Base-by-base conservation (phyloP, 2,329 filamentous ascomycete species). In the Colletotrichum viniferum region DNA sequence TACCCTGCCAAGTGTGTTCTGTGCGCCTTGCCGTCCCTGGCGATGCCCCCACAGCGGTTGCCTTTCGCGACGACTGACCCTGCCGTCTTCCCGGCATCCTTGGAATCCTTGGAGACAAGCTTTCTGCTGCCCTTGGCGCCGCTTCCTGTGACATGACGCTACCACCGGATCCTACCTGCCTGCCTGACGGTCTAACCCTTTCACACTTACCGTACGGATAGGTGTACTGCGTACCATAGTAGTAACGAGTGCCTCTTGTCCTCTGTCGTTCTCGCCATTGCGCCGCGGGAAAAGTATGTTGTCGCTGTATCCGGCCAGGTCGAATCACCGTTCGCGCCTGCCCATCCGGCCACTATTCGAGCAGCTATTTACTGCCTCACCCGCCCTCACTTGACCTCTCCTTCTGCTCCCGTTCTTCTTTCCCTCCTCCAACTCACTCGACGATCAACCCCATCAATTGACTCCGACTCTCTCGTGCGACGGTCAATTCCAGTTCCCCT, bases 81-180 rank as follows among this genome's bases (percentile, higher is more conserved):
- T 76, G 74, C 74, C 74, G 60, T 75, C 58, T 75, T 74, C 61
- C 74, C 74, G 71, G 74, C 74, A 73, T 73, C 73, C 70, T 71
- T 74, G 66, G 71, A 76, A 73, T 73, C 73, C 70, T 71, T 74
- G 66, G 71, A 76, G 74, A 74, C 74, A 76, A 76, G 74, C 74
- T 76, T 76, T 76, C 62, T 71, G 36, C 34, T 75, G 65, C 55
- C 43, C 66, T 76, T 74, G 30, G 65, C 74, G 71, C 74, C 38
- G 32, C n/a, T 67, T 55, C 52, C 65, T 70, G 26, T 75, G 66
- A 70, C 74, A 74, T 66, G 56, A 74, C 71, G 55, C 73, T 28
- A 69, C 58, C 66, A 56, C 58, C 43, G 60, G 14, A 65, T 52
- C 48, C 48, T 68, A 58, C 48, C 43, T 58, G 21, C 62, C 36